phyloP scores from a whole-genome alignment of 345 rosid genomes.

The Lagerstroemia speciosa region DNA sequence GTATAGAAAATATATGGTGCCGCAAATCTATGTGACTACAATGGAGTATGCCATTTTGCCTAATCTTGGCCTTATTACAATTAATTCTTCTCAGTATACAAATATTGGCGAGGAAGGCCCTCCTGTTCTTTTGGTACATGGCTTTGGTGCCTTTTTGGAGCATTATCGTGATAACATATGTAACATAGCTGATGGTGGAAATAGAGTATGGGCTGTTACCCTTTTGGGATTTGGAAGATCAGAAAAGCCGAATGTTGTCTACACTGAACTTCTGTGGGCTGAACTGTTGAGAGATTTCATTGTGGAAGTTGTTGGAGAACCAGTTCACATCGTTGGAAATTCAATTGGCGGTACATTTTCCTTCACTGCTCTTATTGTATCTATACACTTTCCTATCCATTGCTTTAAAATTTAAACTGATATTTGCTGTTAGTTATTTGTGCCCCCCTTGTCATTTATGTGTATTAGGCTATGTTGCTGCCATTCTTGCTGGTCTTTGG shows the following conservation, averaged over 20 bases:
- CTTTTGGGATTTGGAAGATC: slow-evolving; percentile 84
- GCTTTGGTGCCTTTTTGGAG: slow-evolving; percentile 92
- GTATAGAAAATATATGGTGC: too few species aligned
- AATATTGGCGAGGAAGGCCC: slow-evolving; percentile 58
- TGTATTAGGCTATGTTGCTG: slow-evolving; percentile 59
- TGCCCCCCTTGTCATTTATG: not conserved
- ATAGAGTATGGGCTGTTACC: slow-evolving; percentile 71
- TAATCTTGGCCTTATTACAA: not conserved
- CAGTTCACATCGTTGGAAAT: slow-evolving; percentile 76
- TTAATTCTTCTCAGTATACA: slow-evolving; percentile 46
- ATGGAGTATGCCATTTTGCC: too few species aligned
- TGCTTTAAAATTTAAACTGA: not conserved
- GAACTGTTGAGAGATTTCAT: slow-evolving; percentile 78
- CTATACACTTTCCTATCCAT: not conserved
- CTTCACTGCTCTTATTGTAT: not conserved
- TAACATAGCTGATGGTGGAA: slow-evolving; percentile 40
- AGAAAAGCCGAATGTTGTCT: slow-evolving; percentile 75
- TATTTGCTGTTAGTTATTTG: slow-evolving; percentile 8
- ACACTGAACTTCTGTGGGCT: slow-evolving; percentile 85
- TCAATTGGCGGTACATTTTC: slow-evolving; percentile 69
- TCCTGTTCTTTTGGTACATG: slow-evolving; percentile 73
- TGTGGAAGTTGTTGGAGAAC: slow-evolving; percentile 66
- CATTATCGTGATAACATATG: slow-evolving; percentile 69
- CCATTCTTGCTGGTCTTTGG: slow-evolving; percentile 58
- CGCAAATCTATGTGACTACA: too few species aligned